Evolutionary conservation across 2,329 filamentous ascomycete species (phyloP), one percentile per base, ranked within the genome.

Genomic region (Cladosporium sp.): DNA sequence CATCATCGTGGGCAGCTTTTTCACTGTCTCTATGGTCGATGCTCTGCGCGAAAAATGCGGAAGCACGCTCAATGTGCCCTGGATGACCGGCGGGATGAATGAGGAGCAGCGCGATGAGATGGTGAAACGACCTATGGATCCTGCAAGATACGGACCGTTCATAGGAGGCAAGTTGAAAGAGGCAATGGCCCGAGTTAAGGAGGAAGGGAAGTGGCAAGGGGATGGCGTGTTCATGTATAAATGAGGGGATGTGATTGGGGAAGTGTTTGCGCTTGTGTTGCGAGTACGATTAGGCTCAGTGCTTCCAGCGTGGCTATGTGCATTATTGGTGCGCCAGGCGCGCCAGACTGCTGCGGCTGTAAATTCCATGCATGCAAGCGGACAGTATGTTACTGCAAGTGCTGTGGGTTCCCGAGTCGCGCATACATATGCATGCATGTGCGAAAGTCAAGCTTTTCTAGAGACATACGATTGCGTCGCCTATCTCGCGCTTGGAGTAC

Each of bases 201-300:
- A 40, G 2, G 51, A 54, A 20, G 51, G 51, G 20, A 43, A 30
- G 17, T 54, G 51, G 51, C 20, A 36, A 17, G 38, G 37, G 22
- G 51, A 54, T 54, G 51, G 51, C 25, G 38, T 54, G 38, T 54
- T 37, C 38, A 43, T 20, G n/a, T 54, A 54, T 54, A 43, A 19
- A 22, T 51, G 34, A 38, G 49, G 15, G 12, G 34, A 51, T 37
- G 34, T 51, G 30, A 37, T 51, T 22, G 9, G 49, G 5, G 15
- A 28, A 19, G n/a, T 49, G 45, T 50, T 14, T 50, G 45, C 45
- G 15, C n/a, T 7, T 34, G 11, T 6, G 28, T 25, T 19, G 30
- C 14, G 42, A 19, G 3, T 19, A 30, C n/a, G 30, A 14, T n/a
- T 47, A 34, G 25, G 25, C 15, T 28, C 15, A 28, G 42, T 28